Base-by-base conservation (phyloP, 352 stramenopile species). In the Pilasporangium apinafurcum region DNA sequence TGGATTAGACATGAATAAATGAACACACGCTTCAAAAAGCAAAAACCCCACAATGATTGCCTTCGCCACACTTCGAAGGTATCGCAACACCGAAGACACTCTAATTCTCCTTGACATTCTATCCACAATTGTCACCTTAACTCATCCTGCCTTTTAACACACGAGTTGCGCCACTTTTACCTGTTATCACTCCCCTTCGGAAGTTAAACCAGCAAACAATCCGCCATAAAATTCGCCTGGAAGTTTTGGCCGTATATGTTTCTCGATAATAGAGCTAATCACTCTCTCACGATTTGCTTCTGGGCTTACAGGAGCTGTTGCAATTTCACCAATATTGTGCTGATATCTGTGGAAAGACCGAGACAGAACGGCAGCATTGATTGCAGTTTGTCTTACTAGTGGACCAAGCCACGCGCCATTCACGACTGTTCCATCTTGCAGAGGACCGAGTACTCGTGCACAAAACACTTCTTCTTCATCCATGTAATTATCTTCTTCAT, bases 191-290 rank as follows among this genome's bases (percentile, higher is more conserved):
- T 43, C 25, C 25, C 25, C 30, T 48, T 55, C 35, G n/a, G n/a
- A n/a, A n/a, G 62, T 62, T 27, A 85, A 51, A 48, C 85, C 73
- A 16, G 65, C 58, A 54, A 93, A 93, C 28, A 93, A 55, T 37
- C 76, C 65, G 28, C 82, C 75, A 51, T 94, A 94, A 51, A 94
- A 94, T 51, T 94, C 77, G 24, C 82, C 79, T 9, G 82, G 82
- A 14, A 94, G 66, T 54, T 89, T 81, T 13, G 82, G 79, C 10
- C 63, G 75, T 65, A 94, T 88, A 51, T 94, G 64, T 43, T 87
- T 83, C 39, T 87, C 65, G 5, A 90, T 65, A 36, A 92, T 73
- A 1, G 74, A 69, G 7, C 65, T 62, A 24, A 94, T 83, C 40
- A 85, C 62, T 17, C 79, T 83, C 21, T 68, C 75, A 10, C 82